Percentiles rank a stretch among this genome's conserved stretches.
Conservation (phyloP, 805 yeast genomes). For the Barnettozyma sp. region DNA sequence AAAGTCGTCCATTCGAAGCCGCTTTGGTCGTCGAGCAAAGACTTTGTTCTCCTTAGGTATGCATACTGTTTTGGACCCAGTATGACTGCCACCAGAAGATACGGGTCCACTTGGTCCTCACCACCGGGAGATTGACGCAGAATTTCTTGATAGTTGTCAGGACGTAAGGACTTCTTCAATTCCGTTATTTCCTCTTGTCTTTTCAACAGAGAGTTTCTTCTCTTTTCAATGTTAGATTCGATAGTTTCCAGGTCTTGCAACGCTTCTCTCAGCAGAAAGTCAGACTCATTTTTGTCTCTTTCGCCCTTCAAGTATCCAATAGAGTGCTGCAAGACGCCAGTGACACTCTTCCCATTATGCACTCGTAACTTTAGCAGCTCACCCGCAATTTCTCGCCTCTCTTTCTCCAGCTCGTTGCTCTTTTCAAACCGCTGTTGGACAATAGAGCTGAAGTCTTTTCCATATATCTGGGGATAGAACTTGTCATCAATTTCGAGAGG, state of each 20-base stretch:
- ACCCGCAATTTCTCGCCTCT: constrained; percentile 15
- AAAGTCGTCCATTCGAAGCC: constrained; percentile 27
- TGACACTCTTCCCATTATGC: constrained; percentile 29
- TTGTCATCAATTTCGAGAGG: constrained; percentile 27
- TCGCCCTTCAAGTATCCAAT: constrained; percentile 20
- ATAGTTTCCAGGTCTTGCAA: constrained; percentile 19
- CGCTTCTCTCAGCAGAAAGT: constrained; percentile 11
- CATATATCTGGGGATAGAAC: constrained; percentile 36
- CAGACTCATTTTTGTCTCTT: constrained; percentile 1
- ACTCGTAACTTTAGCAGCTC: constrained; percentile 23
- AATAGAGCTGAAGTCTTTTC: constrained; percentile 21
- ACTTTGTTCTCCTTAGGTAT: constrained; percentile 19
- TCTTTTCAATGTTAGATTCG: constrained; percentile 11
- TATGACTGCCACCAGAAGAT: constrained; percentile 33
- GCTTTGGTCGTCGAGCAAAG: constrained; percentile 7
- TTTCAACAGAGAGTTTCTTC: constrained; percentile 5
- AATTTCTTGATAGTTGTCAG: constrained; percentile 25
- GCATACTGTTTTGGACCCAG: constrained; percentile 28
- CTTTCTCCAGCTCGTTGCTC: constrained; percentile 6
- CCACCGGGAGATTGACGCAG: constrained; percentile 17
- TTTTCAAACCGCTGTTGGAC: constrained; percentile 8
- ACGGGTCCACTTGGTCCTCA: constrained; percentile 33
- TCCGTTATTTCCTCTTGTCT: constrained; percentile 13
- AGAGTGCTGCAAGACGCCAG: constrained; percentile 22
- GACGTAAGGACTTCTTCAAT: constrained; percentile 14